Evolutionary conservation across 805 yeast species (phyloP), one percentile per base, ranked within the genome.

Genomic region (Candida nonsorbophila): DNA sequence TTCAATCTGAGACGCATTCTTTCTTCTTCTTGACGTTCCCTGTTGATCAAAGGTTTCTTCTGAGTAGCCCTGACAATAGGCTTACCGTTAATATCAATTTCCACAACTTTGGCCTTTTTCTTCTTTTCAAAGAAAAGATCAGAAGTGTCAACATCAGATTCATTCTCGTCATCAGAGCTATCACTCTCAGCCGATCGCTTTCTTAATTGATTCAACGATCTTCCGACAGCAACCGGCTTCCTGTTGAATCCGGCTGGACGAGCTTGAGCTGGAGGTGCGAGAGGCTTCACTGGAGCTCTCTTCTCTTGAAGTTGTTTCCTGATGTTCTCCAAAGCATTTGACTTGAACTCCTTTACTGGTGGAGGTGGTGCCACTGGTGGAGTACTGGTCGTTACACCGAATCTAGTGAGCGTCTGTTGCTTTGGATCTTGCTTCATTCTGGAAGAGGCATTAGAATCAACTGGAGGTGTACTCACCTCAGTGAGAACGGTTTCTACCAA

Each of bases 1-100:
- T 81, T 78, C 30, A 90, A 61, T 40, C 97, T 69, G 40, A 72
- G 62, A 40, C 94, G 72, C 88, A 86, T 84, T 30, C 78, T 62
- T 36, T 81, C 81, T 49, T 82, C 88, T 22, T 79, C 90, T 20
- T 63, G 62, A 10, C 70, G 56, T 7, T 55, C 55, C 12, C 44
- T 40, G 32, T 58, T 58, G 16, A 63, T 47, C 28, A 55, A 63
- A 20, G 51, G 56, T 5, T 52, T 40, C 5, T 33, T 32, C 3
- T 37, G 14, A 4, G 39, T 34, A 7, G 24, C 34, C 22, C 42
- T 56, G 5, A 39, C 27, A 5, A 62, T 30, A 3, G 66, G 67
- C 20, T 49, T 55, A 0, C 76, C 77, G 31, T 64, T 45, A 6
- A 67, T 55, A 42, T 66, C 77, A 16, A 66, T 52, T 27, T 69